Evolutionary conservation across 305 asterid species (phyloP), one percentile per base, ranked within the genome.

Genomic region (Petunia hybrid): DNA sequence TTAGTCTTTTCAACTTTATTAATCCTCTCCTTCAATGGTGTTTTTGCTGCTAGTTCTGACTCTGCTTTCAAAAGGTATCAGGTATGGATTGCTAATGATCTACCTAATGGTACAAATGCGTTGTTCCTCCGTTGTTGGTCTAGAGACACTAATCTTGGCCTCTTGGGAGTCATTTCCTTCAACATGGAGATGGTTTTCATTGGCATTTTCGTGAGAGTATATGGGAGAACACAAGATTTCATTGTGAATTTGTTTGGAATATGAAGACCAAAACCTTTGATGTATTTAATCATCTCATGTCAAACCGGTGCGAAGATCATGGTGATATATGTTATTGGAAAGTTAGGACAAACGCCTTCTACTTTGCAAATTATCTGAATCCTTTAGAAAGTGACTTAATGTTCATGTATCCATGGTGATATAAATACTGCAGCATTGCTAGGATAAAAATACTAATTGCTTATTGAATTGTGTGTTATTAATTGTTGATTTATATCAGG

Each of bases 61-160:
- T 39, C 10, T 70, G 59, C 59, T 70, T 46, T 70, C 22, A 45
- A n/a, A 43, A 41, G 41, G 3, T 68, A 51, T 6, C 38, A 56
- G 56, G 31, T 68, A 40, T 41, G 69, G 16, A 5, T 77, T 35
- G 81, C 16, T 2, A 10, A 45, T 77, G 81, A 36, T 9, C 69
- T 77, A 3, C 69, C 81, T 41, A 41, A 2, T 56, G 51, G 40
- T 9, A n/a, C 51, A 12, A 53, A 60, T 42, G 41, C n/a, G 41
- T 60, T 77, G 57, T 42, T 57, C 48, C 4, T 48, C 22, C 71
- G 60, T 77, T 77, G 81, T 60, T 22, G 45, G 71, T 77, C 81
- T 45, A 22, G 16, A 42, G 10, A 60, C 16, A 0, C 59, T 61
- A 71, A 77, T 60, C 9, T 77, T n/a, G n/a, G n/a, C n/a, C n/a